phyloP scores from a whole-genome alignment of 1,139 yeast species.

The Taphrina confusa region DNA sequence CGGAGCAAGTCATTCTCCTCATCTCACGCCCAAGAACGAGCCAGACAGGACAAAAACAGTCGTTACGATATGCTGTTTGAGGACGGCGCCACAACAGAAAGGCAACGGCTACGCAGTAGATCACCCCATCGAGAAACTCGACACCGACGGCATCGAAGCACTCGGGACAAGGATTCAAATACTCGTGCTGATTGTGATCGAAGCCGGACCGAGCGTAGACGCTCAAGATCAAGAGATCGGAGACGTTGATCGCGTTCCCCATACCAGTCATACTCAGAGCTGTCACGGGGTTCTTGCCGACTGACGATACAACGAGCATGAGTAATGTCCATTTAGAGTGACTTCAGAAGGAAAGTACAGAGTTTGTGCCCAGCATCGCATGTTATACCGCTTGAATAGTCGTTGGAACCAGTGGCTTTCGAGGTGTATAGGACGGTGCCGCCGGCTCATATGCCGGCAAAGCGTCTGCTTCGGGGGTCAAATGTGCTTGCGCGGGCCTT shows the following conservation, averaged over 20 bases:
- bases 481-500: constrained; percentile 3
- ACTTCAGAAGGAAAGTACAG: too few species aligned
- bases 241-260: neutral
- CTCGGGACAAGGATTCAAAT: neutral
- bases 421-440: constrained; percentile 13
- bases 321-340: too few species aligned
- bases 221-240: neutral
- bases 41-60: neutral
- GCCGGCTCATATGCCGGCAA: constrained; percentile 17
- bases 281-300: too few species aligned
- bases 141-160: neutral
- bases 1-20: too few species aligned
- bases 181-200: too few species aligned
- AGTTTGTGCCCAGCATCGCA: too few species aligned
- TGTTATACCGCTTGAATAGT: too few species aligned
- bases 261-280: too few species aligned
- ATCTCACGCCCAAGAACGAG: too few species aligned
- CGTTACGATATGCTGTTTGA: neutral
- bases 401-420: neutral
- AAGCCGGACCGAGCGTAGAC: neutral
- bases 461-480: neutral
- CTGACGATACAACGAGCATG: too few species aligned
- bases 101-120: neutral
- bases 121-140: neutral
- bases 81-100: neutral